Conservation (phyloP, 345 rosid genomes). For the Geranium brycei region DNA sequence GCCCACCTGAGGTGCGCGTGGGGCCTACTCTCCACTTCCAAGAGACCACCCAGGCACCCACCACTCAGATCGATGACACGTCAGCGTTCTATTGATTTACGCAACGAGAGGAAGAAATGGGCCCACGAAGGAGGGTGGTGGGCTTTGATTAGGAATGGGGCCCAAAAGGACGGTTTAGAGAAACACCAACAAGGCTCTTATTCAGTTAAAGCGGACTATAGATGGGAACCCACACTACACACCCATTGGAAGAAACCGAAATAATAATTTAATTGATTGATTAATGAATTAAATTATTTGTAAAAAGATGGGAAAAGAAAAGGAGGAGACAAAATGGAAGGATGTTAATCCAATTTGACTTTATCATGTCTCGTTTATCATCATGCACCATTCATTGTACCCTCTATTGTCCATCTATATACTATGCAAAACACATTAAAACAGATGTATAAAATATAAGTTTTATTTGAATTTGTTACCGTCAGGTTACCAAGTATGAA, state of each 20-base stretch:
- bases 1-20: conserved; percentile 9
- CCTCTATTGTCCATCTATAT: background rate
- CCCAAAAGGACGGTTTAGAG: conserved; percentile 24
- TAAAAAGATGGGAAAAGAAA: background rate
- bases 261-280: background rate
- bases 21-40: conserved; percentile 47
- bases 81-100: conserved; percentile 27
- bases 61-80: conserved; percentile 23
- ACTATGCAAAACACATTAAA: too few species aligned
- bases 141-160: conserved; percentile 33
- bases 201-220: conserved; percentile 26
- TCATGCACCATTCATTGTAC: conserved; percentile 47
- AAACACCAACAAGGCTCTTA: conserved; percentile 25
- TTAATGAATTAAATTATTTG: too few species aligned
- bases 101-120: conserved; percentile 28
- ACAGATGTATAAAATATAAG: too few species aligned
- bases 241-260: background rate
- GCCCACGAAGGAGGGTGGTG: conserved; percentile 14
- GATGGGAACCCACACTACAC: conserved; percentile 31
- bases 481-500: too few species aligned
- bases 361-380: conserved; percentile 18
- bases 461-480: too few species aligned
- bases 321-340: conserved; percentile 77
- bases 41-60: conserved; percentile 30
- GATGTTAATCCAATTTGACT: conserved; percentile 82